Conservation (phyloP, 2,329 filamentous ascomycete species). For the Stachybotrys echinatus region DNA sequence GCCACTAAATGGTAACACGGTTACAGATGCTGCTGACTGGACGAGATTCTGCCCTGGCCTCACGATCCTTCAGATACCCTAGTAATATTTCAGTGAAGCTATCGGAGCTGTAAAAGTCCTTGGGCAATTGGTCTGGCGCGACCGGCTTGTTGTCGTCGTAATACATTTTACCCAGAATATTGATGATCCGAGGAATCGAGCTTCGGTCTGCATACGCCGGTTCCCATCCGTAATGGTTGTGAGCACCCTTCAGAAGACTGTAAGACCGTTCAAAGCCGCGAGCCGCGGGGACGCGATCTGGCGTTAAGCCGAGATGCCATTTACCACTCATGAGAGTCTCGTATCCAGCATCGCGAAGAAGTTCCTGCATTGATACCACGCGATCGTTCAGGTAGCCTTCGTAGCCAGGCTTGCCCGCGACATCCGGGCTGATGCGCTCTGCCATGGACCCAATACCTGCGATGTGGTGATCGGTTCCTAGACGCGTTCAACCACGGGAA, state of each 20-base stretch:
- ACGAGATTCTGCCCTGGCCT: constrained; percentile 25
- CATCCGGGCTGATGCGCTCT: constrained; percentile 22
- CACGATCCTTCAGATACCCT: constrained; percentile 32
- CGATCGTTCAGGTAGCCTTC: constrained; percentile 25
- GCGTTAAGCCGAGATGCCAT: constrained; percentile 13
- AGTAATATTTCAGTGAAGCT: constrained; percentile 37
- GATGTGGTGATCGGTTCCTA: not conserved
- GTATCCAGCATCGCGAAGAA: constrained; percentile 23
- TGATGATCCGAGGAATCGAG: too few species aligned
- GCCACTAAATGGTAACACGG: too few species aligned
- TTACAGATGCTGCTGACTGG: too few species aligned
- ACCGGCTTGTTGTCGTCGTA: too few species aligned
- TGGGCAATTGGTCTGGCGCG: too few species aligned
- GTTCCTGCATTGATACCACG: constrained; percentile 21
- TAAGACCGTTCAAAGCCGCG: constrained; percentile 39
- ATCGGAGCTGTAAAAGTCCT: constrained; percentile 39
- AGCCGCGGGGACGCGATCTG: constrained; percentile 39
- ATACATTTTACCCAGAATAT: too few species aligned
- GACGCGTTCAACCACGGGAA: too few species aligned
- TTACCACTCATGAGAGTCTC: constrained; percentile 23
- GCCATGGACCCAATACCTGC: constrained; percentile 43
- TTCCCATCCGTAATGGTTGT: too few species aligned
- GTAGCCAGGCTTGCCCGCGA: constrained; percentile 16
- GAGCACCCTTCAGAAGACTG: too few species aligned
- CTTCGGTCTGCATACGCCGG: too few species aligned